A percentile compares a stretch with the other conserved stretches of the same genome.
Conservation (phyloP, 345 rosid genomes). For the Pistacia vera region DNA sequence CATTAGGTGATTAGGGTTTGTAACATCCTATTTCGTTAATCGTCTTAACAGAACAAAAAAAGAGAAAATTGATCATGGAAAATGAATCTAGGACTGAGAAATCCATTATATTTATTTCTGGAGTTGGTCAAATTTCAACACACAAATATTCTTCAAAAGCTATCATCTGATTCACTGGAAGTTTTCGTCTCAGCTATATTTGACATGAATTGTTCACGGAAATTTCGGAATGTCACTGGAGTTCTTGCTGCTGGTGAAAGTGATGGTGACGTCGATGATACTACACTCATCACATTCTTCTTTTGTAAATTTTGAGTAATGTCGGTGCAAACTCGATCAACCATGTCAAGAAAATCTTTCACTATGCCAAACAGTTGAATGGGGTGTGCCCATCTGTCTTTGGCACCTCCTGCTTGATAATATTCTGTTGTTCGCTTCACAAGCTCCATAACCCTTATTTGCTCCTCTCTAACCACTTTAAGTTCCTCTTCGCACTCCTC, state of each 20-base stretch:
- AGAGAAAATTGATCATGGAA: not conserved
- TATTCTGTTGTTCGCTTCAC: conserved; percentile 73
- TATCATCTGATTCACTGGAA: conserved; percentile 58
- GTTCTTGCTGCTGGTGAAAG: conserved; percentile 28
- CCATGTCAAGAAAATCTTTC: conserved; percentile 82
- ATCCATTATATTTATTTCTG: too few relatives aligned
- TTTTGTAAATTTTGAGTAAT: conserved; percentile 53
- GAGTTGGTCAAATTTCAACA: too few relatives aligned
- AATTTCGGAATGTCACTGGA: conserved; percentile 39
- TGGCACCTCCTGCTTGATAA: conserved; percentile 70
- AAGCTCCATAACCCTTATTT: conserved; percentile 57
- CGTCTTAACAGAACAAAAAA: not conserved
- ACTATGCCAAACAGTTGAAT: conserved; percentile 72
- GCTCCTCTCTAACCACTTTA: conserved; percentile 53
- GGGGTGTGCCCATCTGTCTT: conserved; percentile 37
- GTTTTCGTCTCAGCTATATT: conserved; percentile 31
- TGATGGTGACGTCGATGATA: conserved; percentile 31
- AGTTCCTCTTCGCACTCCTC: conserved; percentile 66
- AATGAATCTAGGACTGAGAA: not conserved
- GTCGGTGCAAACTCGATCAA: conserved; percentile 67
- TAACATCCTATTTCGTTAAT: not conserved
- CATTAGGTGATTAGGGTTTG: not conserved
- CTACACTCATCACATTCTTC: conserved; percentile 30
- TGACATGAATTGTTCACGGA: conserved; percentile 46
- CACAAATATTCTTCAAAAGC: conserved; percentile 28